Conservation (phyloP, 1,284 basidiomycete genomes). For the Hemileia vastatrix region DNA sequence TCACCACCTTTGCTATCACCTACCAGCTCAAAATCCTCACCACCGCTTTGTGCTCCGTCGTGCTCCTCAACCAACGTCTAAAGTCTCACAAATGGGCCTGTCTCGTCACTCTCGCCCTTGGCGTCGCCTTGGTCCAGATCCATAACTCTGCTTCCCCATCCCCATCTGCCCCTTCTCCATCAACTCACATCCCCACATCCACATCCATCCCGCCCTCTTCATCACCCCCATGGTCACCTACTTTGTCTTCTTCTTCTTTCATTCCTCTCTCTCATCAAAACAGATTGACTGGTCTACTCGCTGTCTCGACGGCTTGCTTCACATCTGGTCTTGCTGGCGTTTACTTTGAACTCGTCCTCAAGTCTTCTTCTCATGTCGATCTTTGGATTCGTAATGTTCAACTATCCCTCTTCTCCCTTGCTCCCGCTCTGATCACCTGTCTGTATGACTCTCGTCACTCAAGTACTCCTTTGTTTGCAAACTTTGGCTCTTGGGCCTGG, state of each 20-base stretch:
- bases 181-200: conserved; percentile 16
- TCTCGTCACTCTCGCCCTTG: conserved; percentile 72
- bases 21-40: conserved; percentile 60
- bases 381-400: conserved; percentile 96
- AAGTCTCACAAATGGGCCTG: conserved; percentile 69
- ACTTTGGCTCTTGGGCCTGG: conserved; percentile 84
- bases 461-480: conserved; percentile 53
- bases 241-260: conserved; percentile 30
- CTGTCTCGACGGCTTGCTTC: conserved; percentile 82
- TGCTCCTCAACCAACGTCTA: conserved; percentile 72
- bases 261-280: conserved; percentile 32
- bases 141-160: conserved; percentile 48
- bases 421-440: conserved; percentile 78
- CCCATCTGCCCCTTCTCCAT: conserved; percentile 3
- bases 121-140: conserved; percentile 86
- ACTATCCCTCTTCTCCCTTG: conserved; percentile 81
- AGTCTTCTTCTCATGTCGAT: conserved; percentile 48
- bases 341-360: conserved; percentile 85
- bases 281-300: conserved; percentile 67
- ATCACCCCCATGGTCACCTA: conserved; percentile 40
- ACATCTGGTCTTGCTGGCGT: conserved; percentile 96
- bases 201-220: conserved; percentile 23
- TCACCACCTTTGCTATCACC: conserved; percentile 74
- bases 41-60: conserved; percentile 84
- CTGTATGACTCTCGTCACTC: conserved; percentile 47